These are phyloP conservation scores for Ophiocordyceps camponoti-floridani DNA, from an alignment of 2,329 filamentous ascomycete genomes.

Conservation along the genomic window DNA sequence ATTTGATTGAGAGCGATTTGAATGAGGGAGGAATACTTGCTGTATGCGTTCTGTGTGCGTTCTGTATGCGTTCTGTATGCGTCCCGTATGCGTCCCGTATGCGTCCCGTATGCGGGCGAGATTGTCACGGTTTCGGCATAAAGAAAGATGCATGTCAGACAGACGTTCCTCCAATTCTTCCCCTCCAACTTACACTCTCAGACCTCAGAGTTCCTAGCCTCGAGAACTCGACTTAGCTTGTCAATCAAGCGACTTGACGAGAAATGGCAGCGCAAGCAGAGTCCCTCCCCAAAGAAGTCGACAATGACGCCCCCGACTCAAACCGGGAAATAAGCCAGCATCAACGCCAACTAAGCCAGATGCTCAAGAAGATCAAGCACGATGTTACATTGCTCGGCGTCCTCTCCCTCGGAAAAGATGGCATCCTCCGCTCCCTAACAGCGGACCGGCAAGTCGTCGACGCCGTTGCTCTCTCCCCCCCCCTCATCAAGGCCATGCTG, in stretches of 20 bases:
- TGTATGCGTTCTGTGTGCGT: too few relatives aligned
- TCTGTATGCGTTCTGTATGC: too few relatives aligned
- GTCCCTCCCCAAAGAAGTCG: neutral
- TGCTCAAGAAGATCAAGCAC: neutral
- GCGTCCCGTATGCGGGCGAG: too few relatives aligned
- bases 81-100: too few relatives aligned
- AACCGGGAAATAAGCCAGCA: neutral
- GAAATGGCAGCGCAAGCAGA: neutral
- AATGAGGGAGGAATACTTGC: neutral
- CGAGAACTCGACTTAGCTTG: too few relatives aligned
- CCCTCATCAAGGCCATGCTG: constrained; percentile 4
- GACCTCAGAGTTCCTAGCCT: too few relatives aligned
- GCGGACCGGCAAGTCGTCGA: constrained; percentile 5
- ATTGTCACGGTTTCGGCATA: too few relatives aligned
- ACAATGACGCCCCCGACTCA: neutral
- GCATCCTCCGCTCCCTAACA: constrained; percentile 5
- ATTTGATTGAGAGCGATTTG: neutral
- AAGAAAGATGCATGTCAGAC: too few relatives aligned
- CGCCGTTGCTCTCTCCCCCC: constrained; percentile 2
- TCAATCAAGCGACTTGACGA: neutral
- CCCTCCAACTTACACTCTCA: too few relatives aligned
- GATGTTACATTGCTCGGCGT: constrained; percentile 2
- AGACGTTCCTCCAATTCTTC: too few relatives aligned
- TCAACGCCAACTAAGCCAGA: neutral
- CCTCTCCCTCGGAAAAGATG: constrained; percentile 3